Evolutionary conservation across 257 asterid genomes (phyloP).

Genomic region (Anisodus acutangulus): DNA sequence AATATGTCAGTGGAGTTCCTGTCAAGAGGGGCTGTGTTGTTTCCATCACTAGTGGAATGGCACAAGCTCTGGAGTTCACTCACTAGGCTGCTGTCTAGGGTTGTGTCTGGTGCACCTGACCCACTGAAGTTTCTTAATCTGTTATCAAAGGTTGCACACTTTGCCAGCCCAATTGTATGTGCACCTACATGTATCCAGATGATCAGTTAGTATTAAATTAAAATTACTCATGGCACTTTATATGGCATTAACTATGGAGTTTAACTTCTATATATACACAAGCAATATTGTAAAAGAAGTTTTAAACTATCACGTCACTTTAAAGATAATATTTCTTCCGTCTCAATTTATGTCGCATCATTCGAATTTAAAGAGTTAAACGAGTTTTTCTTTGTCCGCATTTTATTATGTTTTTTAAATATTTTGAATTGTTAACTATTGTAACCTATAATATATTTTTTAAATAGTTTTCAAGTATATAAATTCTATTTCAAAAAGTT

Average conservation of each 20-base stretch:
- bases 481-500: too few species aligned
- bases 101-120: conserved; percentile 67
- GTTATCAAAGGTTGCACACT: conserved; percentile 60
- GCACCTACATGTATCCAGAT: conserved; percentile 46
- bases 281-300: not conserved
- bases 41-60: conserved; percentile 62
- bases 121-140: conserved; percentile 69
- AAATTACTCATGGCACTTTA: not conserved
- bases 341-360: too few species aligned
- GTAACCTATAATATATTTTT: too few species aligned
- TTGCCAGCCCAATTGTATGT: conserved; percentile 72
- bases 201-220: too few species aligned
- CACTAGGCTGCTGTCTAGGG: conserved; percentile 50
- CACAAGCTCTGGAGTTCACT: conserved; percentile 58
- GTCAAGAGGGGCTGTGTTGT: conserved; percentile 67
- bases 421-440: too few species aligned
- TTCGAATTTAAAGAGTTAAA: too few species aligned
- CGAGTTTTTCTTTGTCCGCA: too few species aligned
- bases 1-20: conserved; percentile 60
- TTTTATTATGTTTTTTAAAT: too few species aligned
- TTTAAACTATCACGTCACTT: not conserved
- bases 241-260: not conserved
- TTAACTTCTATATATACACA: not conserved
- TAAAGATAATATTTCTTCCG: too few species aligned
- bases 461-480: too few species aligned